These are phyloP conservation scores for Tripterygium wilfordii DNA, from an alignment of 177 flowering plant genomes.

Conservation along the genomic window DNA sequence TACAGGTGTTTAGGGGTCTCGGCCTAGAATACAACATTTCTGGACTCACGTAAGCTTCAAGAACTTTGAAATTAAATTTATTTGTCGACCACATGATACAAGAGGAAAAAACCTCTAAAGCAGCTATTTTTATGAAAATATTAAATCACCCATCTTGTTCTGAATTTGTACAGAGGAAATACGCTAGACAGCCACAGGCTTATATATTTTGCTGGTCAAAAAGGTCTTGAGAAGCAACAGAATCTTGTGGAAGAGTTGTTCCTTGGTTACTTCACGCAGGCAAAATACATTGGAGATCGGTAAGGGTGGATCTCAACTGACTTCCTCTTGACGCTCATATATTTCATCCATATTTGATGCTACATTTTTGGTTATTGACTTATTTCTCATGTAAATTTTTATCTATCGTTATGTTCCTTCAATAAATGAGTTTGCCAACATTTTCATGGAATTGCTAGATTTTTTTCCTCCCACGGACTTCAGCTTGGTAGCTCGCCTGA, in stretches of 20 bases:
- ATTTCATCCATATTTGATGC: too few species aligned
- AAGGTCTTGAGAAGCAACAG: slow-evolving; percentile 77
- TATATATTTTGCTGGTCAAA: slow-evolving; percentile 64
- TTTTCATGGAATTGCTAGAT: too few species aligned
- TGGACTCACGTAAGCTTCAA: slow-evolving; percentile 79
- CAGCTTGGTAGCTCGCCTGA: too few species aligned
- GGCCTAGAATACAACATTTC: slow-evolving; percentile 60
- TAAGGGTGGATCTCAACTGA: slow-evolving; percentile 15
- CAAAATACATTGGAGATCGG: slow-evolving; percentile 77
- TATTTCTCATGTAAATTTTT: too few species aligned
- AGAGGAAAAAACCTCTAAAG: background rate
- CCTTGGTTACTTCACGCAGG: slow-evolving; percentile 80
- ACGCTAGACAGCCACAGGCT: slow-evolving; percentile 89
- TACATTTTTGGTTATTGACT: too few species aligned
- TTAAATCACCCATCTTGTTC: background rate
- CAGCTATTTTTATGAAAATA: too few species aligned
- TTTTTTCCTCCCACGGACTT: too few species aligned
- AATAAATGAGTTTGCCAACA: too few species aligned
- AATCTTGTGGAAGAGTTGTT: slow-evolving; percentile 74
- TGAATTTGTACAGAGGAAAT: slow-evolving; percentile 58
- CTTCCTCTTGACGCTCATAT: too few species aligned
- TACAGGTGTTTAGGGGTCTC: slow-evolving; percentile 59
- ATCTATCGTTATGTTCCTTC: too few species aligned
- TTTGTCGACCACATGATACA: too few species aligned
- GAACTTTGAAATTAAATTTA: too few species aligned